Evolutionary conservation across 345 rosid genomes (phyloP), one percentile per base, ranked within the genome.

Genomic region (Limnanthes douglasii): DNA sequence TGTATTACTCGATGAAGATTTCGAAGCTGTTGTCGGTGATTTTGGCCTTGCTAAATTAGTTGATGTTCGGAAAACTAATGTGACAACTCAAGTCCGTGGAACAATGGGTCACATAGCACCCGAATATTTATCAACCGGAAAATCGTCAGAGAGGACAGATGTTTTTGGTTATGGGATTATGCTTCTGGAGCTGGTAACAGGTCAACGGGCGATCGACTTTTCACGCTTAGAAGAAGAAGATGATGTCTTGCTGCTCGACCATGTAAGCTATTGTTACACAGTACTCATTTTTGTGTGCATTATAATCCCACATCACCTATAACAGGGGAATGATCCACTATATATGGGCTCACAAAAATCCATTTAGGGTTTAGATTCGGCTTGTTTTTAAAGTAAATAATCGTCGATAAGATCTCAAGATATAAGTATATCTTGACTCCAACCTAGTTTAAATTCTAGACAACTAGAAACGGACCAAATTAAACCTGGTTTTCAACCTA

Each of bases 21-120:
- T 74, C 39, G 98, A 90, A 71, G 95, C 98, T 2, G 95, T 84
- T 31, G 96, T 84, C 55, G 98, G 98, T 28, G 98, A 80, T 61
- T 90, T 90, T 13, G 98, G 98, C 39, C 68, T 90, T 32, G 98
- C 98, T 8, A 90, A 90, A 65, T 47, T 84, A 39, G 96, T 90
- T 3, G 98, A 90, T 46, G 96, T 90, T 45, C 74, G 85, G 37
- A 63, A 65, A 58, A 70, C 88, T 17, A 75, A 77, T 43, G 96
- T 90, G 31, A 90, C 96, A 5, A 90, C 98, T 57, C 96, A 90
- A 63, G 88, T 90, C 59, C 86, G 95, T 14, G 98, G 98, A 43
- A 84, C 98, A 4, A 90, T 90, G 98, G 98, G 98, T 43, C 98
- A 84, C 62, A 90, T 84, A 54, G 98, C 98, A 5, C 95, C 98